Conservation (phyloP, 257 asterid species). For the Echites panduratus region DNA sequence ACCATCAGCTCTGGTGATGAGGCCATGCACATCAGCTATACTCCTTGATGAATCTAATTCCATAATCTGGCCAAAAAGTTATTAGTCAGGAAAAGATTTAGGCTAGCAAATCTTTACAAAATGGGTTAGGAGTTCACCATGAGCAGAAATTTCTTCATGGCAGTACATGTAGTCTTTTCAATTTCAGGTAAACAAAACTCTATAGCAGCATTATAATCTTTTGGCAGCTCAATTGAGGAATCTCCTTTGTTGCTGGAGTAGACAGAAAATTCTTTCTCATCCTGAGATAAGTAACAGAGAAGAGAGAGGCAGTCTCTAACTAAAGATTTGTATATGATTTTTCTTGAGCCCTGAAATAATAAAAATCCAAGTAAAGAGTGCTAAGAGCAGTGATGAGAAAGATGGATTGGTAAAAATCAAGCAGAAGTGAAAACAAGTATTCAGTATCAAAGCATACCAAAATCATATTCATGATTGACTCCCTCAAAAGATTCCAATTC, state of each 20-base stretch:
- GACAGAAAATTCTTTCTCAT: conserved; percentile 24
- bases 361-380: background rate
- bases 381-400: background rate
- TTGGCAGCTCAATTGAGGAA: conserved; percentile 25
- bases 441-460: conserved; percentile 49
- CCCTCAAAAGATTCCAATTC: conserved; percentile 70
- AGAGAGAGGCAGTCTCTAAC: conserved; percentile 53
- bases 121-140: conserved; percentile 47
- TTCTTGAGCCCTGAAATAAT: conserved; percentile 78
- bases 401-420: background rate
- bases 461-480: conserved; percentile 63
- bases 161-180: conserved; percentile 39
- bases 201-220: conserved; percentile 29
- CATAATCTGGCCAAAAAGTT: conserved; percentile 45
- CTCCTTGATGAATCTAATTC: conserved; percentile 68
- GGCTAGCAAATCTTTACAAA: conserved; percentile 18
- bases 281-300: conserved; percentile 35
- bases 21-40: conserved; percentile 62
- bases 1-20: conserved; percentile 78
- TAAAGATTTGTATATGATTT: conserved; percentile 52
- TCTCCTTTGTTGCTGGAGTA: conserved; percentile 27
- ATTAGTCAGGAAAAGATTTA: conserved; percentile 13
- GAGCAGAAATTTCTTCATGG: conserved; percentile 51
- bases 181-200: conserved; percentile 60
- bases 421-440: background rate